Conservation (phyloP, 139 green algal species). For the Ostreobium quekettii region DNA sequence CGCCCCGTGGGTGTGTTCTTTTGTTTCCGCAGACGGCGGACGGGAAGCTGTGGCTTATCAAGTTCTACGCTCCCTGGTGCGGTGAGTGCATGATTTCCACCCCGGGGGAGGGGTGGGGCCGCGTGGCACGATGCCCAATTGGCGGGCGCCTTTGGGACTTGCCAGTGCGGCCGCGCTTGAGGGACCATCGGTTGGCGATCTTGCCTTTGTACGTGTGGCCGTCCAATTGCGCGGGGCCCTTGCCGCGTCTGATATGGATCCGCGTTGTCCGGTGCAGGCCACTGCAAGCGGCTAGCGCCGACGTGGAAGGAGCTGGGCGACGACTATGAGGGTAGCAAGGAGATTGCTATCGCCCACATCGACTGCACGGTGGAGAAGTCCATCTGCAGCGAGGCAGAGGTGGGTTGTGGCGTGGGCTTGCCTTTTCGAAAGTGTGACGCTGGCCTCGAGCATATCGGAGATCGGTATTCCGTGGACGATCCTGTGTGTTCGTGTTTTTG, state of each 20-base stretch:
- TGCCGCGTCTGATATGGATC: too few species aligned
- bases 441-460: too few species aligned
- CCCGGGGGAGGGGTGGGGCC: background rate
- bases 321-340: conserved; percentile 24
- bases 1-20: too few species aligned
- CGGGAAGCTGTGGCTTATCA: conserved; percentile 18
- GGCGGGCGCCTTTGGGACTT: background rate
- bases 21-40: conserved; percentile 16
- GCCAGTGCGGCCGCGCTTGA: background rate
- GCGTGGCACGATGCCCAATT: background rate
- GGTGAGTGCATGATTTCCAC: conserved; percentile 35
- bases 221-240: too few species aligned
- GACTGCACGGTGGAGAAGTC: conserved; percentile 53
- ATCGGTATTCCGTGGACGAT: too few species aligned
- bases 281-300: conserved; percentile 60
- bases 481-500: conserved; percentile 14
- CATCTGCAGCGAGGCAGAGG: conserved; percentile 43
- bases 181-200: background rate
- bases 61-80: conserved; percentile 61
- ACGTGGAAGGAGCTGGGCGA: conserved; percentile 47
- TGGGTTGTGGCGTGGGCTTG: conserved; percentile 15
- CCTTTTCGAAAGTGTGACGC: background rate
- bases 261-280: conserved; percentile 29
- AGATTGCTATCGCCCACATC: conserved; percentile 44
- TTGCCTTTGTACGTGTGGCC: too few species aligned